Evolutionary conservation across 2,329 filamentous ascomycete species (phyloP).

Genomic region (Albophoma yamanashiensis): DNA sequence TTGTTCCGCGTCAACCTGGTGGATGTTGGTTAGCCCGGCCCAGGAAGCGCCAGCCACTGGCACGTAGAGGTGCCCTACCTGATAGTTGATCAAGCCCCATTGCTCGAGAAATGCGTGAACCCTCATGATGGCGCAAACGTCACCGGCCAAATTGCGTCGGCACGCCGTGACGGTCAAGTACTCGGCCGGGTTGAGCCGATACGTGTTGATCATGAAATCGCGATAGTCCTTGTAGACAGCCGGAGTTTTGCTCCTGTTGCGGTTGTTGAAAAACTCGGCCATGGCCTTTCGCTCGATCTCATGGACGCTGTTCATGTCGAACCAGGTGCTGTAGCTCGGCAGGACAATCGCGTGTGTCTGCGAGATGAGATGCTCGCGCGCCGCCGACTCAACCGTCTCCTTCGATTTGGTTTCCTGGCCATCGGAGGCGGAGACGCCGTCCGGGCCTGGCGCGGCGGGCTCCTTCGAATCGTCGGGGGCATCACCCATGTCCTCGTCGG

Average conservation of each 20-base stretch:
- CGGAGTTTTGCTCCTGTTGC: constrained; percentile 95
- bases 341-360: constrained; percentile 95
- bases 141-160: constrained; percentile 84
- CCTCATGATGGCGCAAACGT: constrained; percentile 98
- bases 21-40: not conserved
- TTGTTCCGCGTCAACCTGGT: constrained; percentile 87
- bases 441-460: constrained; percentile 28
- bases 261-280: constrained; percentile 96
- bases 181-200: constrained; percentile 88
- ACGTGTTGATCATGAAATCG: constrained; percentile 99
- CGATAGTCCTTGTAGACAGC: constrained; percentile 98
- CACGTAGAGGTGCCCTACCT: constrained; percentile 44
- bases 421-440: constrained; percentile 35
- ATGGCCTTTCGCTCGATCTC: constrained; percentile 88
- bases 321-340: constrained; percentile 97
- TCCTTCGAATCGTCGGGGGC: constrained; percentile 43
- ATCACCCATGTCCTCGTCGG: constrained; percentile 77
- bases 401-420: constrained; percentile 60
- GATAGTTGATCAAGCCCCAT: constrained; percentile 98
- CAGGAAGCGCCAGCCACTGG: not conserved
- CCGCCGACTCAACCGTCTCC: constrained; percentile 70
- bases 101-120: constrained; percentile 97
- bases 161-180: constrained; percentile 97
- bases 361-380: constrained; percentile 81
- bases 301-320: constrained; percentile 92